Percentiles rank a stretch among this genome's conserved stretches.
Conservation (phyloP, 108 stramenopile species). For the Skeletonema tropicum region DNA sequence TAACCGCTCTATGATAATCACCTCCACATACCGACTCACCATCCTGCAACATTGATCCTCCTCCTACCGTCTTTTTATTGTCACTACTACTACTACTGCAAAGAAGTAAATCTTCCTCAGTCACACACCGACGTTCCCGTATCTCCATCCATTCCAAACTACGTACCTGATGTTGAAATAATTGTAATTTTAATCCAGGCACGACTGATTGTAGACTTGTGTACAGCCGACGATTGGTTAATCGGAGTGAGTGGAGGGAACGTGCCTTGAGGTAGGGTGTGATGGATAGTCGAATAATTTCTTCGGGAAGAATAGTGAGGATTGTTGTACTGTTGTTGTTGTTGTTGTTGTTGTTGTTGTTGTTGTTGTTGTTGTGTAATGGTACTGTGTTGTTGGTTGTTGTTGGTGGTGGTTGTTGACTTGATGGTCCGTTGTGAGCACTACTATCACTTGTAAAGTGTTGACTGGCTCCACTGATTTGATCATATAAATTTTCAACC, state of each 20-base stretch:
- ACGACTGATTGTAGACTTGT: slow-evolving; percentile 52
- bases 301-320: slow-evolving; percentile 48
- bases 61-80: no score
- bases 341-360: no score
- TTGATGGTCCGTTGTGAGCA: no score
- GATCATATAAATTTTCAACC: slow-evolving; percentile 62
- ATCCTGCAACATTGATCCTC: not conserved
- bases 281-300: slow-evolving; percentile 58
- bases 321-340: not conserved
- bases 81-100: not conserved
- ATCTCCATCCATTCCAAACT: slow-evolving; percentile 80
- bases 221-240: slow-evolving; percentile 58
- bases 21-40: slow-evolving; percentile 34
- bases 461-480: slow-evolving; percentile 52
- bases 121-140: slow-evolving; percentile 55
- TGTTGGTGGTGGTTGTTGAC: not conserved
- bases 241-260: slow-evolving; percentile 59
- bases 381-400: no score
- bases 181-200: slow-evolving; percentile 66
- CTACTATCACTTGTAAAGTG: not conserved
- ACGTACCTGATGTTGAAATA: slow-evolving; percentile 77
- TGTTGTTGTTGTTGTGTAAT: no score
- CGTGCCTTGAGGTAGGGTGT: slow-evolving; percentile 62
- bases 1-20: slow-evolving; percentile 65
- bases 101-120: slow-evolving; percentile 38